Evolutionary conservation across 1,139 yeast genomes (phyloP).

Genomic region (Protomyces inouyei): DNA sequence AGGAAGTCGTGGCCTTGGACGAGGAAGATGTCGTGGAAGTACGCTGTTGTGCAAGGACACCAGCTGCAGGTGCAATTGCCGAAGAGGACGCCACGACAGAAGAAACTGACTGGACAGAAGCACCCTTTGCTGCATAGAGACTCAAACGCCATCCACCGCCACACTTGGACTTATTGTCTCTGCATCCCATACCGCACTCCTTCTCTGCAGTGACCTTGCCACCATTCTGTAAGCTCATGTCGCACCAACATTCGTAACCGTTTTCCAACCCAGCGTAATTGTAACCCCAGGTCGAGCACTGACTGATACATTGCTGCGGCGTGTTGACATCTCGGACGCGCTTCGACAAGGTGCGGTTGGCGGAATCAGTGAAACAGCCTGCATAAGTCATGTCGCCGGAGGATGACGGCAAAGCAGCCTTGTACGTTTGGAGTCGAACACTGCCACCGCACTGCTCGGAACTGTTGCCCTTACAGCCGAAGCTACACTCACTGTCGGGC

Average conservation of each 20-base stretch:
- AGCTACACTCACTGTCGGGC: not conserved
- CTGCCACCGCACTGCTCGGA: conserved; percentile 17
- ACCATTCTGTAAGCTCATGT: conserved; percentile 1
- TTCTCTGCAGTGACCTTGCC: conserved; percentile 5
- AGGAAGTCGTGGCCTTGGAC: not conserved
- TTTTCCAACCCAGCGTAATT: conserved; percentile 10
- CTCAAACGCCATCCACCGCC: conserved; percentile 19
- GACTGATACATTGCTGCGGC: conserved; percentile 9
- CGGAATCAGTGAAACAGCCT: conserved; percentile 16
- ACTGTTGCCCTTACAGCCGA: conserved; percentile 19
- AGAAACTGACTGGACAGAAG: not conserved
- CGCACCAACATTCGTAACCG: conserved; percentile 14
- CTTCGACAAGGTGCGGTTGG: conserved; percentile 2
- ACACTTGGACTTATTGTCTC: not conserved
- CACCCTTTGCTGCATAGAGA: conserved; percentile 3
- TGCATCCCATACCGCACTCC: conserved; percentile 5
- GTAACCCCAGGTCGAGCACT: conserved; percentile 4
- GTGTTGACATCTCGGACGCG: conserved; percentile 1
- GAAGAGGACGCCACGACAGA: not conserved
- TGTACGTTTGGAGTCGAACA: not conserved
- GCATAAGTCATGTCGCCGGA: conserved; percentile 7
- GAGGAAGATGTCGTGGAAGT: not conserved
- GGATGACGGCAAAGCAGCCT: not conserved
- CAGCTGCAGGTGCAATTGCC: not conserved
- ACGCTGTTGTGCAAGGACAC: not conserved